phyloP scores from a whole-genome alignment of 441 rosid species.

The Hypseocharis bilobata region DNA sequence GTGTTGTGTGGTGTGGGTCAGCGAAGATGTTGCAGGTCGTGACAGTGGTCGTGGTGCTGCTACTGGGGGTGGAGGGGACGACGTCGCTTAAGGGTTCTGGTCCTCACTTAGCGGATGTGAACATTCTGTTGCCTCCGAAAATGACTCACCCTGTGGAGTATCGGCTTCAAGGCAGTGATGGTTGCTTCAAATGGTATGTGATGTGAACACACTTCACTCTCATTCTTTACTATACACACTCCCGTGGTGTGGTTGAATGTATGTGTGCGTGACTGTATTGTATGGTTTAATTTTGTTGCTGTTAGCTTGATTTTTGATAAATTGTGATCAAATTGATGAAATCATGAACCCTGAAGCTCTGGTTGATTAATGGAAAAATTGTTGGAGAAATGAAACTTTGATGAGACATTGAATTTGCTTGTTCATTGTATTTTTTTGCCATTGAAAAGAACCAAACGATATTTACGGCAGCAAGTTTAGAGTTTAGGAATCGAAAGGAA shows the following conservation, averaged over 20 bases:
- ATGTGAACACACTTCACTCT: neutral
- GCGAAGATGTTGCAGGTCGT: conserved; percentile 32
- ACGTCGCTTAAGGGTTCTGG: conserved; percentile 45
- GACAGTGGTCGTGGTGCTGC: conserved; percentile 23
- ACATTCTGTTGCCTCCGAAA: conserved; percentile 79
- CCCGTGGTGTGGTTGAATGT: neutral
- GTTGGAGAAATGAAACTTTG: neutral
- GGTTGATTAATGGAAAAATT: neutral
- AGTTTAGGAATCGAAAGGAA: no score
- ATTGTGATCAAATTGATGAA: neutral
- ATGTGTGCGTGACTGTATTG: no score
- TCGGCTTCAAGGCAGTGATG: conserved; percentile 90
- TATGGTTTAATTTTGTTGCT: no score
- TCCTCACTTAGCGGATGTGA: conserved; percentile 87
- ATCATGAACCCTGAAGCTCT: neutral
- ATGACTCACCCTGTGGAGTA: conserved; percentile 83
- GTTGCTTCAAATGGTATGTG: conserved; percentile 86
- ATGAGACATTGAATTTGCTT: no score
- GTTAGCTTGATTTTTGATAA: neutral
- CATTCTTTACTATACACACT: no score
- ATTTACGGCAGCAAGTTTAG: no score
- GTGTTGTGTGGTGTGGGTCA: neutral
- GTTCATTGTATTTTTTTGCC: no score
- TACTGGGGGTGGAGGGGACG: conserved; percentile 25
- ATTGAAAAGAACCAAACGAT: no score